These are phyloP conservation scores for Abelmoschus esculentus DNA, from an alignment of 345 rosid species.

Conservation along the genomic window DNA sequence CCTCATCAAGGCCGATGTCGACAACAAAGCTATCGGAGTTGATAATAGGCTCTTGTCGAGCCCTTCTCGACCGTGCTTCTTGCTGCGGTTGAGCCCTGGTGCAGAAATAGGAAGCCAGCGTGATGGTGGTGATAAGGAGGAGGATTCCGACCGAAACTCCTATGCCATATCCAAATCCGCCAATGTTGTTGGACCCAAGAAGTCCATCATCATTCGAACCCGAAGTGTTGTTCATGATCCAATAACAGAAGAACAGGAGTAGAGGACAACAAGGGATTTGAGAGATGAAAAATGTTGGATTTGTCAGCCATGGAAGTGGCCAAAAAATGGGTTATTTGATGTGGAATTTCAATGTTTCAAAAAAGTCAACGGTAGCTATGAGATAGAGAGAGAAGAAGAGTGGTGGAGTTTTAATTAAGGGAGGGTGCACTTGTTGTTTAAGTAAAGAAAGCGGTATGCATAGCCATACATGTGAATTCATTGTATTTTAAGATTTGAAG, in stretches of 20 bases:
- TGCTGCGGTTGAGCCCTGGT: conserved; percentile 14
- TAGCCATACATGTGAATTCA: not conserved
- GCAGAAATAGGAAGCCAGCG: conserved; percentile 48
- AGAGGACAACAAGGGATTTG: not conserved
- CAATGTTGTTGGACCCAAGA: conserved; percentile 27
- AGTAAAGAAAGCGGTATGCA: not conserved
- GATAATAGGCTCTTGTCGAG: not conserved
- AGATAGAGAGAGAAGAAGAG: not conserved
- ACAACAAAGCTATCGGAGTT: conserved; percentile 19
- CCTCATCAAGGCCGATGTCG: conserved; percentile 67
- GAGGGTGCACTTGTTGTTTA: conserved; percentile 6
- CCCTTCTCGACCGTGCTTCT: conserved; percentile 1
- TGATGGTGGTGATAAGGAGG: conserved; percentile 51
- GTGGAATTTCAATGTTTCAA: not conserved
- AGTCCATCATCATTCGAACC: conserved; percentile 14
- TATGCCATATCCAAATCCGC: conserved; percentile 44
- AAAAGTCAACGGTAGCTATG: conserved; percentile 40
- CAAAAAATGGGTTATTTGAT: conserved; percentile 14
- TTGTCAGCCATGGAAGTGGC: conserved; percentile 31
- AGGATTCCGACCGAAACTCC: conserved; percentile 50
- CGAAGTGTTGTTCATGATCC: conserved; percentile 16
- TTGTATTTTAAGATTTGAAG: not conserved
- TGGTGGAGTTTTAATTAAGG: conserved; percentile 25
- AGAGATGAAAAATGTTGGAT: not conserved
- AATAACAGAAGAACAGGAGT: not conserved